A percentile compares a stretch with the other conserved stretches of the same genome.
phyloP scores from a whole-genome alignment of 306 rosid genomes.

The Oemleria cerasiformis region DNA sequence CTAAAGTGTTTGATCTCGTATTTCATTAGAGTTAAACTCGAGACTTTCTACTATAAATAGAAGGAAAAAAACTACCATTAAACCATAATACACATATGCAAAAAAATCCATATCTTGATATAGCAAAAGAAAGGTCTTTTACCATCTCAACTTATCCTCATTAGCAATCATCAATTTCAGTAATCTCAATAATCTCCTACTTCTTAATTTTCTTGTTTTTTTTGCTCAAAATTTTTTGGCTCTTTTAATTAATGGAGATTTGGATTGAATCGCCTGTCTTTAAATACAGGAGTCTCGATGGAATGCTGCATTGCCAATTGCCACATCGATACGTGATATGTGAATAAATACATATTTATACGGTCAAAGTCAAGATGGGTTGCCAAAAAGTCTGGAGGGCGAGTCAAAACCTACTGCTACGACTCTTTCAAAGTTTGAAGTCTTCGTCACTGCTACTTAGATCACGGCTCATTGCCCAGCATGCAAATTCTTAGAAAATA shows the following conservation, averaged over 20 bases:
- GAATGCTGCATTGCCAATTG: neutral
- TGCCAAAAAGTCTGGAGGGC: neutral
- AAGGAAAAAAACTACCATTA: too few species aligned
- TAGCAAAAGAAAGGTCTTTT: too few species aligned
- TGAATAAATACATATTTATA: neutral
- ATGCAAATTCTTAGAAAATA: too few species aligned
- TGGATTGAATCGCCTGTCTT: neutral
- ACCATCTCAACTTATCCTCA: too few species aligned
- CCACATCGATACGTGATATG: neutral
- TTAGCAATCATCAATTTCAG: too few species aligned
- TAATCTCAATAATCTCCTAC: neutral
- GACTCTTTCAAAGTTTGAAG: neutral
- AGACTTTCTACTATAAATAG: too few species aligned
- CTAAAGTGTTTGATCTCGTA: too few species aligned
- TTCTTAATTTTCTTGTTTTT: neutral
- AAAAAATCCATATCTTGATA: too few species aligned
- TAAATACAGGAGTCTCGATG: neutral
- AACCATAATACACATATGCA: too few species aligned
- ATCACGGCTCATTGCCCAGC: too few species aligned
- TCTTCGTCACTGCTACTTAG: too few species aligned
- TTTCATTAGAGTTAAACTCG: too few species aligned
- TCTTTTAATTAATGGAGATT: neutral
- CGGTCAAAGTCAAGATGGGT: neutral
- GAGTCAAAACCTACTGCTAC: neutral
- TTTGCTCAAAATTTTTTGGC: neutral